Conservation (phyloP, 345 rosid genomes). For the Cardamine chenopodiifolia region DNA sequence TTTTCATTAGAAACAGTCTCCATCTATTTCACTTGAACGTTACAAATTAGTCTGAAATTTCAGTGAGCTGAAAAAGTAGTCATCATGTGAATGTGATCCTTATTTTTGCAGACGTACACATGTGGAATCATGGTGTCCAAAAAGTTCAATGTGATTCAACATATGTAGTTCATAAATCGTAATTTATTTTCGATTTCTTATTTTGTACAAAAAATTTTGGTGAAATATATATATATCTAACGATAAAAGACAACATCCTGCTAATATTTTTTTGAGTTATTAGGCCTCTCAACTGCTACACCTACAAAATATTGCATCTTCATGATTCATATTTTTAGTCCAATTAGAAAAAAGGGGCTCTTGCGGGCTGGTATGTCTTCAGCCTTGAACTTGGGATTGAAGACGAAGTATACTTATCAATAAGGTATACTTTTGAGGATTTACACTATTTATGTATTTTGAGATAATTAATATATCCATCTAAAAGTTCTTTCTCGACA, state of each 20-base stretch:
- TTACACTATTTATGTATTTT: no score
- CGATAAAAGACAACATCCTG: neutral
- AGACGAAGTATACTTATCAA: neutral
- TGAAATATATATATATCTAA: neutral
- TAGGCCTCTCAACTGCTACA: neutral
- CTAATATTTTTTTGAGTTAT: neutral
- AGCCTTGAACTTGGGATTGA: neutral
- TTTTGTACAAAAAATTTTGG: neutral
- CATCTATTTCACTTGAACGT: neutral
- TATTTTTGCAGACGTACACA: neutral
- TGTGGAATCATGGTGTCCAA: neutral
- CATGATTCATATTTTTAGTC: neutral
- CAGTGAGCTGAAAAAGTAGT: neutral
- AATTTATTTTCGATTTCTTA: neutral
- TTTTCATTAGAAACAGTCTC: neutral
- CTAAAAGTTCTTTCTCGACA: neutral
- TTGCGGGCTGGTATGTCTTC: neutral
- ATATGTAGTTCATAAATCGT: neutral
- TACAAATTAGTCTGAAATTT: slow-evolving; percentile 2
- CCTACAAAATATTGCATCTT: neutral
- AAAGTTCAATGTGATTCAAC: neutral
- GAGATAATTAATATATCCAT: neutral
- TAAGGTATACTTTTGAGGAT: neutral
- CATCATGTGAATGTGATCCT: slow-evolving; percentile 9
- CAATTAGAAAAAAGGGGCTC: neutral